A percentile compares a stretch with the other conserved stretches of the same genome.
phyloP scores from a whole-genome alignment of 768 basidiomycete species.

The Cystofilobasidium bisporidii region DNA sequence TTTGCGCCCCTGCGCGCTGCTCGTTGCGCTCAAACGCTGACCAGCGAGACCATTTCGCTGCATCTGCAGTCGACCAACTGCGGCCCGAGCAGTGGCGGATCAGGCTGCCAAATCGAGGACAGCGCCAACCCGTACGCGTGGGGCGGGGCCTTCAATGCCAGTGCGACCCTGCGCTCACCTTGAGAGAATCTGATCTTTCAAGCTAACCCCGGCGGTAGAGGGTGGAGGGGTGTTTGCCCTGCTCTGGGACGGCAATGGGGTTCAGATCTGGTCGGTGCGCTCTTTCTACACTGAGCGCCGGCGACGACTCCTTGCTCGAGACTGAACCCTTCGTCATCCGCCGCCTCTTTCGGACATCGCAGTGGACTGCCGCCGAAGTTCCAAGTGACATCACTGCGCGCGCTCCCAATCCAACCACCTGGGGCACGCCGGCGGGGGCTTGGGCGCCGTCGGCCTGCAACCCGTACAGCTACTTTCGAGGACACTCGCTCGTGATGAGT shows the following conservation, averaged over 20 bases:
- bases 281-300: background rate
- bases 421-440: conserved; percentile 36
- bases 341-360: background rate
- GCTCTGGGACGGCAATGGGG: conserved; percentile 20
- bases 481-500: conserved; percentile 37
- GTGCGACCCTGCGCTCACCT: background rate
- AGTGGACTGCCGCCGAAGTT: background rate
- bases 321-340: background rate
- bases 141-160: conserved; percentile 8
- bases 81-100: background rate
- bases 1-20: no score
- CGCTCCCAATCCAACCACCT: conserved; percentile 1
- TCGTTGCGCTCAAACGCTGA: background rate
- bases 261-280: conserved; percentile 11
- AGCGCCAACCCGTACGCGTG: background rate
- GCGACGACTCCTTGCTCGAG: background rate
- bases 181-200: no score
- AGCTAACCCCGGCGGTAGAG: background rate
- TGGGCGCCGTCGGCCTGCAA: conserved; percentile 37
- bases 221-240: conserved; percentile 13
- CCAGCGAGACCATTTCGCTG: background rate
- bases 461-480: conserved; percentile 35
- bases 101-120: conserved; percentile 14
- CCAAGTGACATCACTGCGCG: background rate
- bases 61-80: conserved; percentile 8